These are phyloP conservation scores for Trichoderma asperellum DNA, from an alignment of 2,329 filamentous ascomycete species.

Conservation along the genomic window DNA sequence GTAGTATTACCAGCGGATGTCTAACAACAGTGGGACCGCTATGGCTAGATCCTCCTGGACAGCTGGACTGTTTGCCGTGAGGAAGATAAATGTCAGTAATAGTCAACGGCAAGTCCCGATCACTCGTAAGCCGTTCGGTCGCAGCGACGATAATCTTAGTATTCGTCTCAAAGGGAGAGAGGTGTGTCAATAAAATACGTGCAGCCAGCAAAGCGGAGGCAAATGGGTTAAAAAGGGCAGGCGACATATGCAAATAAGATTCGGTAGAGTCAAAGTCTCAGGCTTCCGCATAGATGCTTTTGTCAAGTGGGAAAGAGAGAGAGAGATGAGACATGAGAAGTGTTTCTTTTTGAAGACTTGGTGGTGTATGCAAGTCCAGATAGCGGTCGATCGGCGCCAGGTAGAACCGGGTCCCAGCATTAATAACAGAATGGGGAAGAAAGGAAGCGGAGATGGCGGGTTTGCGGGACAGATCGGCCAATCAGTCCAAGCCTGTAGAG, in stretches of 20 bases:
- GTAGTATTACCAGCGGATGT: constrained; percentile 29
- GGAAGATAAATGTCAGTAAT: constrained; percentile 34
- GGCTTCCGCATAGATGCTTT: constrained; percentile 35
- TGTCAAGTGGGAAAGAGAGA: constrained; percentile 32
- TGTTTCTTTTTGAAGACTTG: constrained; percentile 43
- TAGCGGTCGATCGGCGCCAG: constrained; percentile 29
- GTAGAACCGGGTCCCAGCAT: constrained; percentile 10
- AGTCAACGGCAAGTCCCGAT: constrained; percentile 6
- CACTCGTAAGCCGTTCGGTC: not conserved
- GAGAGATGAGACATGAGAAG: constrained; percentile 37
- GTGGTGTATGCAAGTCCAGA: constrained; percentile 40
- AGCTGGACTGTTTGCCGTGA: constrained; percentile 33
- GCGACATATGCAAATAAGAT: constrained; percentile 35
- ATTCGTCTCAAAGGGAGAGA: not conserved
- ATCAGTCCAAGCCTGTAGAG: constrained; percentile 17
- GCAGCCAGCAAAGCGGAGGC: not conserved
- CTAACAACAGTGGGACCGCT: constrained; percentile 21
- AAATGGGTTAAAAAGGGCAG: constrained; percentile 30
- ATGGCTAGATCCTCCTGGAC: constrained; percentile 32
- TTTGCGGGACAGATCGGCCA: constrained; percentile 7
- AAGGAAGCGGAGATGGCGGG: constrained; percentile 22
- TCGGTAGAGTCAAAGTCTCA: constrained; percentile 40
- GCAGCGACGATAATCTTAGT: not conserved
- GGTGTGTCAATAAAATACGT: constrained; percentile 8
- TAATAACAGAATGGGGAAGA: constrained; percentile 26